These are phyloP conservation scores for Phytophthora capsici DNA, from an alignment of 352 stramenopile species.

Conservation along the genomic window DNA sequence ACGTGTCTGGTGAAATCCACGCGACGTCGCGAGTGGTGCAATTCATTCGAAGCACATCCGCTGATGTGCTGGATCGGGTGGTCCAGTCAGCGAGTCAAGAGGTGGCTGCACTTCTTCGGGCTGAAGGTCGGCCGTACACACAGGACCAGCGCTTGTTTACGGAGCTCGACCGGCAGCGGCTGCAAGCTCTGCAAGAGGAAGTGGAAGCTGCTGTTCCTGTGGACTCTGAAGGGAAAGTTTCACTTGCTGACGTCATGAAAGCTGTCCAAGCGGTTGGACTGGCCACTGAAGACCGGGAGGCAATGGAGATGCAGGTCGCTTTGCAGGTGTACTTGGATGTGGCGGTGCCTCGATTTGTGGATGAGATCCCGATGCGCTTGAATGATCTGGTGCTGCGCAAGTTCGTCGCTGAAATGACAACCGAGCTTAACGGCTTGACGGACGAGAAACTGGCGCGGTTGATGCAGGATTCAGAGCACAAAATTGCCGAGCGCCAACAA, in stretches of 20 bases:
- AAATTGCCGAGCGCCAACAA: conserved; percentile 28
- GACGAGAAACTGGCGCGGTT: conserved; percentile 44
- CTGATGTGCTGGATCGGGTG: conserved; percentile 19
- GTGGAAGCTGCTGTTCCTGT: conserved; percentile 12
- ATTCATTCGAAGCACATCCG: conserved; percentile 23
- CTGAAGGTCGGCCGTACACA: conserved; percentile 46
- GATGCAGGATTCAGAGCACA: conserved; percentile 44
- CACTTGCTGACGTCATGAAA: conserved; percentile 24
- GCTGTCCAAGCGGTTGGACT: conserved; percentile 12
- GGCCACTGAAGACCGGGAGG: conserved; percentile 35
- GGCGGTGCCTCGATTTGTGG: conserved; percentile 39
- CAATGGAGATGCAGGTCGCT: conserved; percentile 40
- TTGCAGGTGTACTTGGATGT: conserved; percentile 46
- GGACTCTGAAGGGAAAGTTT: conserved; percentile 4
- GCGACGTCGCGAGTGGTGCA: conserved; percentile 27
- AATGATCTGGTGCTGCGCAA: conserved; percentile 38
- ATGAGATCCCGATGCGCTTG: conserved; percentile 45
- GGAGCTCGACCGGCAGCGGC: conserved; percentile 24
- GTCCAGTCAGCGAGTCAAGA: conserved; percentile 18
- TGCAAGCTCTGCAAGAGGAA: conserved; percentile 22
- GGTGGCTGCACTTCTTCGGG: conserved; percentile 25
- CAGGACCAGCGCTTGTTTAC: conserved; percentile 46
- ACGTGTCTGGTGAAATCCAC: conserved; percentile 20
- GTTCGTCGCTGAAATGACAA: conserved; percentile 40
- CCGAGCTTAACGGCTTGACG: conserved; percentile 36